Base-by-base conservation (phyloP, 352 stramenopile genomes). In the Phytophthora aleatoria region DNA sequence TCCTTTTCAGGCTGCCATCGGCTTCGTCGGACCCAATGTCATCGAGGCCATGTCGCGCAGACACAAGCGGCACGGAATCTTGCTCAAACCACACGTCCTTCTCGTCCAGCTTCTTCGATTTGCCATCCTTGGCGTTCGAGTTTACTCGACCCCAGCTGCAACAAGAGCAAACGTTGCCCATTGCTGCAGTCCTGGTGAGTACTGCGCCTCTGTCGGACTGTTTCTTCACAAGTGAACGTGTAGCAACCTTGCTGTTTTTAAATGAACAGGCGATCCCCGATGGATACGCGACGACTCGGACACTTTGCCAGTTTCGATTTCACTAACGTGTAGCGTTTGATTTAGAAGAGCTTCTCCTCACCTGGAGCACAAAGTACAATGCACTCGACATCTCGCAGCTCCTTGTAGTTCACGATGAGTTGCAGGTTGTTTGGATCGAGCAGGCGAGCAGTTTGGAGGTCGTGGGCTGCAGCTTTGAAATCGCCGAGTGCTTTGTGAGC, bases 351-450 rank as follows among this genome's bases (percentile, higher is more conserved):
- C 54, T 81, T 82, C 55, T 94, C 86, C 39, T 92, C 44, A 8
- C 86, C 86, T 50, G 82, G 81, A 15, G 70, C 61, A 27, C 86
- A 94, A 0, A 93, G 66, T 5, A 90, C 71, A 55, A 94, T 65
- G 59, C 86, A 94, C 41, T 93, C 81, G 15, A 74, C 89, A 42
- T 87, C 75, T 12, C 73, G 73, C 48, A 94, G 61, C 64, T 88
- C 78, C 45, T 87, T 89, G 68, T 94, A 96, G 54, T 94, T 93
- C 64, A 94, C 69, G 10, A 90, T 79, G 2, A 96, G 72, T 54
- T 81, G 63, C 0, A 86, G 78, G 57, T 93, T 90, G 28, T 57
- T 77, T 20, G 86, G 86, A 26, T 89, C 81, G 30, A 94, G 67
- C 15, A 75, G 44, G 35, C 81, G 85, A 39, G 86, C 86, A 9